A percentile compares a stretch with the other conserved stretches of the same genome.
phyloP scores from a whole-genome alignment of 768 basidiomycete species.

The Butyriboletus loyo region DNA sequence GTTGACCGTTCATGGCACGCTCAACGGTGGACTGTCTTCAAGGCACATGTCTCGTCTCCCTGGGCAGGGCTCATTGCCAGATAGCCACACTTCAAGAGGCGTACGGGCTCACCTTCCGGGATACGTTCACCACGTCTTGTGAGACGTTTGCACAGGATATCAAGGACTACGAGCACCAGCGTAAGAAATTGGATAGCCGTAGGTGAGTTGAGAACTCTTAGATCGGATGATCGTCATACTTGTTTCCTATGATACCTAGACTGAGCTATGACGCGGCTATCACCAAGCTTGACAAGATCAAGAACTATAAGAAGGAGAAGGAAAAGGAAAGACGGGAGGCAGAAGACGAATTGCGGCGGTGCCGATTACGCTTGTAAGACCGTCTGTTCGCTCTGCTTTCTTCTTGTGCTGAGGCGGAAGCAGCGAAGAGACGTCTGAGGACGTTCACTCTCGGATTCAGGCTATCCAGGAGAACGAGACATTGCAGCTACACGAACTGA shows the following conservation, averaged over 20 bases:
- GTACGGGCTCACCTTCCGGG: slow-evolving; percentile 67
- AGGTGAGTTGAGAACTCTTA: slow-evolving; percentile 43
- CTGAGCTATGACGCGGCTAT: slow-evolving; percentile 75
- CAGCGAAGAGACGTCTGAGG: slow-evolving; percentile 85
- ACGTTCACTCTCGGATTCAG: slow-evolving; percentile 77
- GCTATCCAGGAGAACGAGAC: slow-evolving; percentile 79
- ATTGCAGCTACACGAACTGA: slow-evolving; percentile 67
- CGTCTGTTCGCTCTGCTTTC: not conserved
- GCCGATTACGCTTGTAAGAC: slow-evolving; percentile 72
- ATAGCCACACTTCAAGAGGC: slow-evolving; percentile 83
- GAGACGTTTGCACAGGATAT: slow-evolving; percentile 67
- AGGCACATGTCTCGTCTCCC: slow-evolving; percentile 71
- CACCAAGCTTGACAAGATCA: slow-evolving; percentile 64
- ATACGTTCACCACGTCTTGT: slow-evolving; percentile 69
- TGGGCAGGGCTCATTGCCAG: slow-evolving; percentile 84
- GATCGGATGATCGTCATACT: not conserved
- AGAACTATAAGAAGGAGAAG: slow-evolving; percentile 76
- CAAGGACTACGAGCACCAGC: slow-evolving; percentile 75
- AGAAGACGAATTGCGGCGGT: slow-evolving; percentile 75
- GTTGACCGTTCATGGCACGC: not conserved
- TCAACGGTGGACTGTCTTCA: not conserved
- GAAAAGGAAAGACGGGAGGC: slow-evolving; percentile 69
- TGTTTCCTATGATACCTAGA: slow-evolving; percentile 35
- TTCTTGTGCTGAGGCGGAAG: slow-evolving; percentile 8
- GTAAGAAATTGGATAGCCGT: slow-evolving; percentile 86